These are phyloP conservation scores for Ophiostoma montium DNA, from an alignment of 2,329 filamentous ascomycete species.

Conservation along the genomic window DNA sequence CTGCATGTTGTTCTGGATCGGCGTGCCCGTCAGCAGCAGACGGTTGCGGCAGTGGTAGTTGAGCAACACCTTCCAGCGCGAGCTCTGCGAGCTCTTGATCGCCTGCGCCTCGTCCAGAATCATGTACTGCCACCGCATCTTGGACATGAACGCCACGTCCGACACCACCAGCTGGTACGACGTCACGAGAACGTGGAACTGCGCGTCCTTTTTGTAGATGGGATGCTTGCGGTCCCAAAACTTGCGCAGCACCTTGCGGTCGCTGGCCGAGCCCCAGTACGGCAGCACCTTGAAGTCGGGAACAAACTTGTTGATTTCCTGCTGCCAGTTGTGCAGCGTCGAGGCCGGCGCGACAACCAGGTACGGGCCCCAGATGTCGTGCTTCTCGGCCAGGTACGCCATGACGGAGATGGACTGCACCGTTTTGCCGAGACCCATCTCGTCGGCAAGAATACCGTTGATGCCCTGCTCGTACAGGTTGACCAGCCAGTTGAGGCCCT, in stretches of 20 bases:
- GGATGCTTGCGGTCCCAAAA: slow-evolving; percentile 98
- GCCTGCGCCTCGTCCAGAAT: slow-evolving; percentile 97
- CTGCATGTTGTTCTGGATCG: slow-evolving; percentile 99
- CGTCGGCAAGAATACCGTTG: slow-evolving; percentile 96
- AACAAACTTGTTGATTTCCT: slow-evolving; percentile 92
- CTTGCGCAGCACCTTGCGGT: slow-evolving; percentile 91
- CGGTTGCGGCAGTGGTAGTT: slow-evolving; percentile 93
- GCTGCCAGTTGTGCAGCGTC: slow-evolving; percentile 98
- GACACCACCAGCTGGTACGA: slow-evolving; percentile 96
- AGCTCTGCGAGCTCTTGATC: slow-evolving; percentile 95
- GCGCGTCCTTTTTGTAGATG: slow-evolving; percentile 83
- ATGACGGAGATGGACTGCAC: slow-evolving; percentile 98
- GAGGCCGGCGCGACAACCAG: slow-evolving; percentile 91
- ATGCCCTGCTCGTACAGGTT: slow-evolving; percentile 99
- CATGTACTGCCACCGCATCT: slow-evolving; percentile 99
- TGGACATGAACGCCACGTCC: slow-evolving; percentile 94
- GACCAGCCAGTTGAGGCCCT: slow-evolving; percentile 98
- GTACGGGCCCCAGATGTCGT: slow-evolving; percentile 98
- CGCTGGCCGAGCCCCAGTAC: slow-evolving; percentile 91
- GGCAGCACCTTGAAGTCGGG: slow-evolving; percentile 88
- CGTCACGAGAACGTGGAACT: slow-evolving; percentile 91
- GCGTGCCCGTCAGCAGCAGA: slow-evolving; percentile 84
- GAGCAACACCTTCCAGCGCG: slow-evolving; percentile 88
- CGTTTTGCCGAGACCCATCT: slow-evolving; percentile 99
- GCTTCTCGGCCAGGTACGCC: slow-evolving; percentile 92